A percentile compares a stretch with the other conserved stretches of the same genome.
Conservation (phyloP, 1,284 basidiomycete species). For the Thelephora terrestris region DNA sequence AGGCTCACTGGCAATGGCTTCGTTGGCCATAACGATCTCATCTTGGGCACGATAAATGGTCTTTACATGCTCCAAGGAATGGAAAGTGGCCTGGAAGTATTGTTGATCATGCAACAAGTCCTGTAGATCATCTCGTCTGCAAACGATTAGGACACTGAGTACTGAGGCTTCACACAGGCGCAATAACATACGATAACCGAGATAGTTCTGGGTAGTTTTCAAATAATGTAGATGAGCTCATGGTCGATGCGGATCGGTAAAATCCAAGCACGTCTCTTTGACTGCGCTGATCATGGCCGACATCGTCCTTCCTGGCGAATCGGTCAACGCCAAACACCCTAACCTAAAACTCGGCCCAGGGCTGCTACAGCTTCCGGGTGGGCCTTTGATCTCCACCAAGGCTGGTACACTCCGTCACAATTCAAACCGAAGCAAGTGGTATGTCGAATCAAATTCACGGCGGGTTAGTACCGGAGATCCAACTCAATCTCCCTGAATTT, state of each 20-base stretch:
- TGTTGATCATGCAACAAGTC: conserved; percentile 71
- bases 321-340: conserved; percentile 55
- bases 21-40: conserved; percentile 73
- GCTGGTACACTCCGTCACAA: conserved; percentile 59
- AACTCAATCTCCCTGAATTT: conserved; percentile 4
- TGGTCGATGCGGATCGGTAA: neutral
- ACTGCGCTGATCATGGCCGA: conserved; percentile 31
- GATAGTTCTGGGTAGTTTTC: conserved; percentile 63
- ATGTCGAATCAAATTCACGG: conserved; percentile 70
- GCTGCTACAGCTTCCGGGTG: conserved; percentile 39
- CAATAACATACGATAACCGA: conserved; percentile 47
- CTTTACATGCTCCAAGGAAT: conserved; percentile 66
- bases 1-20: conserved; percentile 69
- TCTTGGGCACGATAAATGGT: conserved; percentile 65
- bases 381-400: conserved; percentile 49
- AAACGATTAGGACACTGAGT: conserved; percentile 2
- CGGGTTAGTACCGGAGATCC: conserved; percentile 39
- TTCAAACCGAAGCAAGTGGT: conserved; percentile 65
- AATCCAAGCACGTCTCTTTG: conserved; percentile 7
- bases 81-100: conserved; percentile 83
- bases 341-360: conserved; percentile 77
- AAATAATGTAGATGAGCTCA: conserved; percentile 34
- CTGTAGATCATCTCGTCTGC: conserved; percentile 79
- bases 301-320: conserved; percentile 58
- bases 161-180: neutral